phyloP scores from a whole-genome alignment of 768 basidiomycete species.

The Russula lepida region DNA sequence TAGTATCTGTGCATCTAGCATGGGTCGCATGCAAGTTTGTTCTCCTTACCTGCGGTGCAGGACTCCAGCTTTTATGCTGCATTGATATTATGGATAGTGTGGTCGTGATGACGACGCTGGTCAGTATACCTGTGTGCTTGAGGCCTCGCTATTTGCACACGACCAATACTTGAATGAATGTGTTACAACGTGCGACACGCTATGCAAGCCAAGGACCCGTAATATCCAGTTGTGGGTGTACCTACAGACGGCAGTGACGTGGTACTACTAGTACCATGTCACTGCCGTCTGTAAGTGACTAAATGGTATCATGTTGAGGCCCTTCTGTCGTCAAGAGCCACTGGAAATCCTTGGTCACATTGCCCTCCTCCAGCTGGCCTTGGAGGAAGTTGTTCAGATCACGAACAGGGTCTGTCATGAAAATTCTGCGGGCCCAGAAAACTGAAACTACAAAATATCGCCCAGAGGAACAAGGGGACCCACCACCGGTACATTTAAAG shows the following conservation, averaged over 20 bases:
- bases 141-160: neutral
- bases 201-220: neutral
- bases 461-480: neutral
- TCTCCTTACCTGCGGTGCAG: too few species aligned
- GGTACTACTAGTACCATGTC: too few species aligned
- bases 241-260: too few species aligned
- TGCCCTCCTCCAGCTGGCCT: neutral
- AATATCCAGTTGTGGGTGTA: neutral
- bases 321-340: conserved; percentile 7
- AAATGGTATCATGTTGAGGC: neutral
- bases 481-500: neutral
- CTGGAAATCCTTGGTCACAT: neutral
- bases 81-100: neutral
- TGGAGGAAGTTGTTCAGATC: conserved; percentile 20
- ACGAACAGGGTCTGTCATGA: conserved; percentile 15
- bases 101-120: neutral
- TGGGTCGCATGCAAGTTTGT: too few species aligned
- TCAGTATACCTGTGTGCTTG: neutral
- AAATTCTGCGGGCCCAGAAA: neutral
- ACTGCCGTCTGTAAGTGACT: too few species aligned
- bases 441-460: neutral
- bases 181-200: neutral
- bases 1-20: too few species aligned
- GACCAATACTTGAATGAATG: neutral
- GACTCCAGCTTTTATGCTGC: too few species aligned